phyloP scores from a whole-genome alignment of 139 green algal genomes.

The Chlamydomonas incerta region DNA sequence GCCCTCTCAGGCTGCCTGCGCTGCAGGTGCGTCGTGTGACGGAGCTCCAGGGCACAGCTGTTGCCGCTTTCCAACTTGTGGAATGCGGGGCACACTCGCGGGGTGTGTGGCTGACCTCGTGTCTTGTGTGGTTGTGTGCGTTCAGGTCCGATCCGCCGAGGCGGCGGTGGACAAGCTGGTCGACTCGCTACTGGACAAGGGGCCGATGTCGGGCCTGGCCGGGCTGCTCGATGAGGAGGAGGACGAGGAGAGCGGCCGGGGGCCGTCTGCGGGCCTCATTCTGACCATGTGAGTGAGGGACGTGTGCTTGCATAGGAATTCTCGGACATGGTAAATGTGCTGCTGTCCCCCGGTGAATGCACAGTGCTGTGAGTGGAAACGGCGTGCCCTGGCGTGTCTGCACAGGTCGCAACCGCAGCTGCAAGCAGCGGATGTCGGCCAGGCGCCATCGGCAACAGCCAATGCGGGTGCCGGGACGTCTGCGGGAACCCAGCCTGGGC shows the following conservation, averaged over 20 bases:
- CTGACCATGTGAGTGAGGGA: slow-evolving; percentile 4
- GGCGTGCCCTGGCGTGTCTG: too few relatives aligned
- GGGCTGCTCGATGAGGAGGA: not conserved
- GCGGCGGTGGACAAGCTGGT: slow-evolving; percentile 29
- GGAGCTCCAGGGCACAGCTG: not conserved
- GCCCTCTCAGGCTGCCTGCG: not conserved
- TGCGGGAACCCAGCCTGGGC: too few relatives aligned
- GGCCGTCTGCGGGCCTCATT: slow-evolving; percentile 16
- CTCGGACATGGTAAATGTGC: not conserved
- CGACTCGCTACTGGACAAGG: not conserved
- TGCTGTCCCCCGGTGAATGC: too few relatives aligned
- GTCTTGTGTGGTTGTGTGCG: not conserved
- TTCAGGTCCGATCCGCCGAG: not conserved
- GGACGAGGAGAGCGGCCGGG: not conserved
- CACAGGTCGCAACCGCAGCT: too few relatives aligned
- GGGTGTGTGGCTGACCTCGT: too few relatives aligned
- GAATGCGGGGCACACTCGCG: too few relatives aligned
- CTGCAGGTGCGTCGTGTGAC: not conserved
- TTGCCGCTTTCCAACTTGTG: too few relatives aligned
- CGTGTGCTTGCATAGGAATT: not conserved
- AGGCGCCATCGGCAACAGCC: not conserved
- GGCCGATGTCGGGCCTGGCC: not conserved
- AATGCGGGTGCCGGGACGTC: not conserved
- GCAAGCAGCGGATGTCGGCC: too few relatives aligned
- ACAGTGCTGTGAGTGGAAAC: too few relatives aligned